phyloP scores from a whole-genome alignment of 2,329 filamentous ascomycete genomes.

The Penicillium sp. region DNA sequence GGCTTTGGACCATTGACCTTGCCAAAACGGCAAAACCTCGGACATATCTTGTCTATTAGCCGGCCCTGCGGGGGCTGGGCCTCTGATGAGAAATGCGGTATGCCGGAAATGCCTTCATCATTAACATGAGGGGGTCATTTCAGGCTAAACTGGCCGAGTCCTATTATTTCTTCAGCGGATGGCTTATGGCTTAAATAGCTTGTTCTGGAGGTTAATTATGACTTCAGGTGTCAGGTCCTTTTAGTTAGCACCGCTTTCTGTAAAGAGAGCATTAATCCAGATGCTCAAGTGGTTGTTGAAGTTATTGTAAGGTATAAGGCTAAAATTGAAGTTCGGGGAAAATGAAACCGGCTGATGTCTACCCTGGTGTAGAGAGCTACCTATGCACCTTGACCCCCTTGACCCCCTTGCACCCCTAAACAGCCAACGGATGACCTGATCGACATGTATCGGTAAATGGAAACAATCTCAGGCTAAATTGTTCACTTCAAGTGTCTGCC shows the following conservation, averaged over 20 bases:
- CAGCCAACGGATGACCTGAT: background rate
- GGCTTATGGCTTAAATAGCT: slow-evolving; percentile 7
- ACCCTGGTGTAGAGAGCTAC: background rate
- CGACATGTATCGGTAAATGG: background rate
- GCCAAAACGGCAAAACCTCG: background rate
- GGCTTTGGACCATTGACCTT: background rate
- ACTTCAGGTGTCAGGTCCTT: background rate
- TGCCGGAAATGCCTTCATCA: background rate
- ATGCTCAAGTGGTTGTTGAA: background rate
- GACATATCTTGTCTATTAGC: background rate
- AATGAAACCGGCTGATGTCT: background rate
- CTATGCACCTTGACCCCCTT: background rate
- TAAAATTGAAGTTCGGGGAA: background rate
- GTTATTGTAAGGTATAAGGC: background rate
- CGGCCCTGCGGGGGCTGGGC: background rate
- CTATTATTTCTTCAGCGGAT: background rate
- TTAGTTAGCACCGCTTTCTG: background rate
- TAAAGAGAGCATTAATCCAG: background rate
- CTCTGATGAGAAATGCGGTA: background rate
- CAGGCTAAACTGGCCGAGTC: slow-evolving; percentile 8
- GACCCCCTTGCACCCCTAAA: background rate
- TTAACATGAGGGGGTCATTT: background rate
- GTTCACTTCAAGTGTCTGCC: background rate
- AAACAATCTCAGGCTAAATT: background rate
- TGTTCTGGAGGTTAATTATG: background rate